A percentile compares a stretch with the other conserved stretches of the same genome.
Conservation (phyloP, 495 filamentous ascomycete genomes). For the Hyaloscypha variabilis region DNA sequence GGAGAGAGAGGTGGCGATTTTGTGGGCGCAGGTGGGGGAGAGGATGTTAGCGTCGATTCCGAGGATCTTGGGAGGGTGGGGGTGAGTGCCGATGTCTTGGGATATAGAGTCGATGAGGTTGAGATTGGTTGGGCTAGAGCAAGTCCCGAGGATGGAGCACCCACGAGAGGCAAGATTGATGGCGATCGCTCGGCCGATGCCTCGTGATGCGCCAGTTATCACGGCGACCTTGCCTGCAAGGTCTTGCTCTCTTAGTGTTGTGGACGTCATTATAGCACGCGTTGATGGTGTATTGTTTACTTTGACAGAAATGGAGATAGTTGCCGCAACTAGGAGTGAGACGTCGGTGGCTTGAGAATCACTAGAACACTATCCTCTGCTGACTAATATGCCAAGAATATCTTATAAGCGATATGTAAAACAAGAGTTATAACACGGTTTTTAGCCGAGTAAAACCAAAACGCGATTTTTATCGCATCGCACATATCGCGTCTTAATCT, state of each 20-base stretch:
- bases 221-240: conserved; percentile 45
- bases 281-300: no score
- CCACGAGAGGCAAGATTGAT: conserved; percentile 17
- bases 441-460: no score
- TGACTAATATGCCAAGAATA: no score
- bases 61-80: conserved; percentile 7
- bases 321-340: no score
- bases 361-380: no score
- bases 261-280: conserved; percentile 4
- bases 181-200: conserved; percentile 38
- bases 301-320: no score
- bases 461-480: no score
- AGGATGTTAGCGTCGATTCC: conserved; percentile 19
- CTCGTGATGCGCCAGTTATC: conserved; percentile 49
- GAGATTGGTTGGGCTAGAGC: conserved; percentile 5
- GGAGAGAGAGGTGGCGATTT: conserved; percentile 1
- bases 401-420: no score
- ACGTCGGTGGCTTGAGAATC: no score
- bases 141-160: conserved; percentile 21
- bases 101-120: conserved; percentile 1
- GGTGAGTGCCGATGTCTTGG: conserved; percentile 5
- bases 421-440: no score
- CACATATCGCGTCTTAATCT: no score
- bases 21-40: conserved; percentile 18
- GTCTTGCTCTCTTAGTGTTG: conserved; percentile 17